Conservation (phyloP, 805 yeast genomes). For the Cyberlindnera mycetangii region DNA sequence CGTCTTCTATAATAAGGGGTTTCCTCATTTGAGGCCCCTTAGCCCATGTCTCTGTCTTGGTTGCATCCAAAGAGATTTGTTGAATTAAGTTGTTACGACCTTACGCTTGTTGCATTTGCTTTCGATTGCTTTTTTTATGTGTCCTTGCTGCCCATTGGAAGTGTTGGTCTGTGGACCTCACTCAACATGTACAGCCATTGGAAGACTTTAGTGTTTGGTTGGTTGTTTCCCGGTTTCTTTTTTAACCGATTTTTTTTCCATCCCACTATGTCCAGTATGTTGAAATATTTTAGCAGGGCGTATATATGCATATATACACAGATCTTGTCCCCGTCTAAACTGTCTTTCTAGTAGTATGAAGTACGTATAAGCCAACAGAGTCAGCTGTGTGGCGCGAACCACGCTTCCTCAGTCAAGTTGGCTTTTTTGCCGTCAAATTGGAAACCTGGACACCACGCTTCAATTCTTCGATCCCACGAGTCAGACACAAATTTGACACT, state of each 20-base stretch:
- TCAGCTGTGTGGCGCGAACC: constrained; percentile 1
- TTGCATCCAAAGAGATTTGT: background rate
- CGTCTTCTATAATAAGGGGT: too few relatives aligned
- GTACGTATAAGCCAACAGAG: too few relatives aligned
- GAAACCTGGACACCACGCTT: constrained; percentile 8
- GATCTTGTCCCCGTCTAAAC: background rate
- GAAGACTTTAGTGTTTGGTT: constrained; percentile 2
- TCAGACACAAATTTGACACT: constrained; percentile 1
- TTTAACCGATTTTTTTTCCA: constrained; percentile 9
- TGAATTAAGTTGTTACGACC: constrained; percentile 6
- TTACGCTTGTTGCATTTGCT: constrained; percentile 6
- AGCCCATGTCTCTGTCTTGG: too few relatives aligned
- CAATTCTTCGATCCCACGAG: background rate
- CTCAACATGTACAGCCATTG: too few relatives aligned
- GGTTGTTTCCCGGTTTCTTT: constrained; percentile 4
- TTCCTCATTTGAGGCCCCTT: too few relatives aligned
- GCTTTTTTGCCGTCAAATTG: constrained; percentile 1
- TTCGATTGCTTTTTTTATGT: background rate
- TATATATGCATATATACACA: background rate
- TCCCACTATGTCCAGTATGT: constrained; percentile 7
- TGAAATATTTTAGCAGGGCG: constrained; percentile 2
- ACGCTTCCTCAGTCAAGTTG: constrained; percentile 2
- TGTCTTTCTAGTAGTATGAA: too few relatives aligned
- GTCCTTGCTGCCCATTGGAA: too few relatives aligned
- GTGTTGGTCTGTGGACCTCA: too few relatives aligned